These are phyloP conservation scores for Cercophora newfieldiana DNA, from an alignment of 495 filamentous ascomycete genomes.

Conservation along the genomic window DNA sequence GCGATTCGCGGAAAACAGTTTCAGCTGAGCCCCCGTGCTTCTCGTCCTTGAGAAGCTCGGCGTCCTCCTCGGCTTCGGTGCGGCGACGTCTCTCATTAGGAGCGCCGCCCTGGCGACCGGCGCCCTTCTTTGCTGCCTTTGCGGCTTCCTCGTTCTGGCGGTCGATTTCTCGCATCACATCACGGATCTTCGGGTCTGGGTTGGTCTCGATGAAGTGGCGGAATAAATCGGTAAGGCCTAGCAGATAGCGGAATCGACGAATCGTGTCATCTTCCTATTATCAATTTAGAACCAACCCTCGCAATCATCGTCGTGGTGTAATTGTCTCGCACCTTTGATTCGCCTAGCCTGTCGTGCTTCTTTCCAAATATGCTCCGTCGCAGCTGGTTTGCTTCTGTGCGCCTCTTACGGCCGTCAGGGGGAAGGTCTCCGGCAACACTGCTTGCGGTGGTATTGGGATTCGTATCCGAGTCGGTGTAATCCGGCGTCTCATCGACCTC, in stretches of 20 bases:
- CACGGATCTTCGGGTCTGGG: constrained; percentile 85
- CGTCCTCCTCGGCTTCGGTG: constrained; percentile 98
- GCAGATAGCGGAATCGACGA: constrained; percentile 89
- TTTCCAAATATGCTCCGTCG: constrained; percentile 90
- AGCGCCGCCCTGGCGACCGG: constrained; percentile 80
- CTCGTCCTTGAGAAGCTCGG: constrained; percentile 89
- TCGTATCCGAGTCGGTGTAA: constrained; percentile 88
- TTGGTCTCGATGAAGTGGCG: constrained; percentile 99
- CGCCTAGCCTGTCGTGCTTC: constrained; percentile 86
- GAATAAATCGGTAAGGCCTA: constrained; percentile 96
- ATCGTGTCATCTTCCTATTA: constrained; percentile 92
- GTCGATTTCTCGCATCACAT: constrained; percentile 91
- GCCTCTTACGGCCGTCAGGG: constrained; percentile 77
- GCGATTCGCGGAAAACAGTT: constrained; percentile 91
- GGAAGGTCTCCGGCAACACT: constrained; percentile 74
- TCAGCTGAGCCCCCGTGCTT: constrained; percentile 80
- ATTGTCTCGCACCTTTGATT: constrained; percentile 70
- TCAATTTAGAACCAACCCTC: constrained; percentile 13
- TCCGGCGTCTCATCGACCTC: constrained; percentile 79
- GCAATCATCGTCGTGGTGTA: background rate
- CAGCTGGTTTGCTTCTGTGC: constrained; percentile 80
- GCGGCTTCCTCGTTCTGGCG: constrained; percentile 79
- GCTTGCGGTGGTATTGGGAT: constrained; percentile 87
- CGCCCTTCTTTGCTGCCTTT: constrained; percentile 64
- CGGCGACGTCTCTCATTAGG: constrained; percentile 74